phyloP scores from a whole-genome alignment of 140 eudicot genomes.

The Flaveria floridana region DNA sequence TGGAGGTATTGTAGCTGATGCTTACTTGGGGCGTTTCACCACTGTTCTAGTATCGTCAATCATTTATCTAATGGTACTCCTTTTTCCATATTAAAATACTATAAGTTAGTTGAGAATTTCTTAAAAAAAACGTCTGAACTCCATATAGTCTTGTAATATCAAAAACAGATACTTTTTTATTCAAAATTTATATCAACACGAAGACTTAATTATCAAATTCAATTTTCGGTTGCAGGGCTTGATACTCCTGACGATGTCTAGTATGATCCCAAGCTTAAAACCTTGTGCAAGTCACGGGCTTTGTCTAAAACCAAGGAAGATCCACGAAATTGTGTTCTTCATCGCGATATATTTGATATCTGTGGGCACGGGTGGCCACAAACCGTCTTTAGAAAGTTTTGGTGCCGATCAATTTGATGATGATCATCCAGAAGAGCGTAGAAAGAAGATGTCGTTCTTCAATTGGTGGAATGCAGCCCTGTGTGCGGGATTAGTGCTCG shows the following conservation, averaged over 20 bases:
- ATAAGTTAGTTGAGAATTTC: background rate
- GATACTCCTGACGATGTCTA: constrained; percentile 66
- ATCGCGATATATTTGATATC: constrained; percentile 66
- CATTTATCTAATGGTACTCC: constrained; percentile 59
- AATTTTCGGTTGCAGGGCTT: constrained; percentile 53
- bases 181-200: background rate
- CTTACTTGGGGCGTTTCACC: constrained; percentile 70
- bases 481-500: constrained; percentile 63
- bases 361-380: constrained; percentile 85
- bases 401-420: constrained; percentile 97
- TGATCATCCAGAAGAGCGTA: constrained; percentile 63
- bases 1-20: constrained; percentile 82
- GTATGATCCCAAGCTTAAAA: constrained; percentile 61
- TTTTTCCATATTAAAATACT: background rate
- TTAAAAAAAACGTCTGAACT: background rate
- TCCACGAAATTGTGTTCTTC: constrained; percentile 64
- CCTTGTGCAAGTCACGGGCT: constrained; percentile 49
- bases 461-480: constrained; percentile 89
- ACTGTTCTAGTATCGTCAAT: constrained; percentile 58
- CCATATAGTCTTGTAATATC: background rate
- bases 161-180: too few species aligned
- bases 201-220: background rate
- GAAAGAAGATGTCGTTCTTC: constrained; percentile 76
- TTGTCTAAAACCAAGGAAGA: constrained; percentile 52
- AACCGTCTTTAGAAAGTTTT: constrained; percentile 82